Evolutionary conservation across 768 basidiomycete genomes (phyloP).

Genomic region (Neoboletus brunneissimus): DNA sequence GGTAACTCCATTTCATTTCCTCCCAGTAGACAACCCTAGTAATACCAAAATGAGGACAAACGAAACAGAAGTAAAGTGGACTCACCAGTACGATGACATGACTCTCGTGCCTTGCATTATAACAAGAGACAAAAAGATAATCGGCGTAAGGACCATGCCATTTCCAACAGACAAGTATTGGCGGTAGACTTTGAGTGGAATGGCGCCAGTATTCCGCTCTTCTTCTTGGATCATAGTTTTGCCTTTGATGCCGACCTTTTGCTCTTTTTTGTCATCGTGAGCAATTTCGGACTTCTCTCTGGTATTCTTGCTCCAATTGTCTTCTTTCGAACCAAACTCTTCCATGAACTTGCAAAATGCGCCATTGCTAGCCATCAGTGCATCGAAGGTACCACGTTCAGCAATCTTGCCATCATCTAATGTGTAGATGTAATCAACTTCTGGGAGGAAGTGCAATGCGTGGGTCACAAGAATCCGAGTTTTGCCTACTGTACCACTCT

Average conservation of each 20-base stretch:
- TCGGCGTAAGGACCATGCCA: conserved; percentile 61
- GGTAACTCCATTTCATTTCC: too few species aligned
- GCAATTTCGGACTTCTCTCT: conserved; percentile 33
- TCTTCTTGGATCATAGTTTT: conserved; percentile 76
- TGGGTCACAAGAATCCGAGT: conserved; percentile 91
- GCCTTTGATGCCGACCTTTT: conserved; percentile 38
- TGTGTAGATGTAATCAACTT: conserved; percentile 83
- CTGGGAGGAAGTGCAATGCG: conserved; percentile 84
- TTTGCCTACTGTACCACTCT: conserved; percentile 58
- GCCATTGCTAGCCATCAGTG: conserved; percentile 61
- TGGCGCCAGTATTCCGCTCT: conserved; percentile 74
- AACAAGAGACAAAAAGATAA: conserved; percentile 57
- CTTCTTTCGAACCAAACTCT: conserved; percentile 75
- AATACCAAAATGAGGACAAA: too few species aligned
- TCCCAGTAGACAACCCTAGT: too few species aligned
- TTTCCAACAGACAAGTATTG: conserved; percentile 69
- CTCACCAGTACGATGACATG: conserved; percentile 75
- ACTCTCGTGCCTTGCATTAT: conserved; percentile 69
- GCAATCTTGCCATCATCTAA: conserved; percentile 73
- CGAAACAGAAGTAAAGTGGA: neutral
- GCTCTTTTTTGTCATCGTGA: conserved; percentile 35
- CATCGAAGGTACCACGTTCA: conserved; percentile 76
- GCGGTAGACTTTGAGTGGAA: conserved; percentile 31
- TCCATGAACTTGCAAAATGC: conserved; percentile 71
- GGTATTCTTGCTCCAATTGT: conserved; percentile 37